Base-by-base conservation (phyloP, 2,329 filamentous ascomycete species). In the Xylaria sp. region DNA sequence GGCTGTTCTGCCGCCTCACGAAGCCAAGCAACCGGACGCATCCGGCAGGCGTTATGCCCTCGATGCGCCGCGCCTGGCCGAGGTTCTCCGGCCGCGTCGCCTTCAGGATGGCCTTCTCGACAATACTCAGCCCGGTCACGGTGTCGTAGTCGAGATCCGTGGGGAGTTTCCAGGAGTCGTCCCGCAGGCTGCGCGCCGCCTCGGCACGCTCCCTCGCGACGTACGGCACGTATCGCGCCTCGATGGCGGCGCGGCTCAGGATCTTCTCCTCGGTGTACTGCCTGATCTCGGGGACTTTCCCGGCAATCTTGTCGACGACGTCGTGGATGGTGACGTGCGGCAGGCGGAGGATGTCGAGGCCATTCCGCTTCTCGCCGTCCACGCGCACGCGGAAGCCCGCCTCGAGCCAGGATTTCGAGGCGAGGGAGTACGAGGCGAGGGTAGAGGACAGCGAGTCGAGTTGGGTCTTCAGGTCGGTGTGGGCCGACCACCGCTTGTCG, bases 221-320 rank as follows among this genome's bases (percentile, higher is more conserved):
- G 78, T 97, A 97, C 0, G 95, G 95, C 1, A 92, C 93, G 78
- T 99, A 99, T 2, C 88, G 85, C 14, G 92, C 92, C 79, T 98
- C 93, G 73, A 98, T 92, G 50, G 87, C 85, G 7, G 98, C 91
- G 51, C 95, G 88, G 61, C 84, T 82, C 70, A 86, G 87, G 64
- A 97, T 87, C 34, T 85, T 85, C 0, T 83, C 75, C 0, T n/a
- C n/a, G n/a, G 88, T 77, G 79, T 87, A 93, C 6, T 77, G 79
- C 66, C 73, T 76, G 68, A 91, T 85, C 27, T 81, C 84, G 3
- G 86, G 91, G 5, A 97, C 81, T 21, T 87, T 77, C 0, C 82
- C 76, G 4, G 84, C 80, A 4, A 97, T 81, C 21, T 87, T 77
- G 0, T 82, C 76, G 4, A 84, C 80, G 4, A 97, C 83, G 2